phyloP scores from a whole-genome alignment of 1,284 basidiomycete species.

The Waitea zeae region DNA sequence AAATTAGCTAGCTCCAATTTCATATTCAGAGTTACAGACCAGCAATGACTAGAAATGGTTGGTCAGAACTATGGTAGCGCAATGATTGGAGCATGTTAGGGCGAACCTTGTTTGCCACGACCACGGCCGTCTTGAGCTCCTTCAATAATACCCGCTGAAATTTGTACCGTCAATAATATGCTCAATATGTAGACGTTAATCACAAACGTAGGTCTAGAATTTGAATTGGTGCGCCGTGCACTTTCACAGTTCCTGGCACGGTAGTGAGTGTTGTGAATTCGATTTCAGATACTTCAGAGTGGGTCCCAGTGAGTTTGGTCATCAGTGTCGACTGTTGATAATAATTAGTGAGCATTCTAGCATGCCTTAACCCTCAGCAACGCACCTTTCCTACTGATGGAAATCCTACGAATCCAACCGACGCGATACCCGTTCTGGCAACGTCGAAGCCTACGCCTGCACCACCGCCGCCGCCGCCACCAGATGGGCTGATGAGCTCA shows the following conservation, averaged over 20 bases:
- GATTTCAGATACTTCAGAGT: slow-evolving; percentile 95
- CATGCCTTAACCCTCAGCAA: slow-evolving; percentile 7
- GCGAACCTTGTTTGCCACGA: slow-evolving; percentile 81
- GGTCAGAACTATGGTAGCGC: slow-evolving; percentile 1
- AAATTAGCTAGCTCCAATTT: too few relatives aligned
- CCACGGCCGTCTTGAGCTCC: slow-evolving; percentile 98
- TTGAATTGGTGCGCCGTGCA: slow-evolving; percentile 88
- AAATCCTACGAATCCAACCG: slow-evolving; percentile 90
- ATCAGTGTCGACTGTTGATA: slow-evolving; percentile 75
- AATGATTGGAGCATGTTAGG: slow-evolving; percentile 2
- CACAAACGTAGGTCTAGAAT: slow-evolving; percentile 68
- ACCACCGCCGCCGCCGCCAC: slow-evolving; percentile 72
- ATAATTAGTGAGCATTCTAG: neutral
- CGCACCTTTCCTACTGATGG: slow-evolving; percentile 75
- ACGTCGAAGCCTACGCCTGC: slow-evolving; percentile 91
- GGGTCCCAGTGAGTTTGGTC: slow-evolving; percentile 96
- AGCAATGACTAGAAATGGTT: slow-evolving; percentile 37
- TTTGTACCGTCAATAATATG: slow-evolving; percentile 4
- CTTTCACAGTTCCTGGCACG: slow-evolving; percentile 90
- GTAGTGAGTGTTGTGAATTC: slow-evolving; percentile 93
- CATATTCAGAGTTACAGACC: too few relatives aligned
- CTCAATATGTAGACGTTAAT: slow-evolving; percentile 5
- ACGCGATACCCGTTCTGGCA: slow-evolving; percentile 89
- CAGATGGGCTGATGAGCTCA: slow-evolving; percentile 76
- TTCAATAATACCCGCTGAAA: slow-evolving; percentile 91